Percentiles rank a stretch among this genome's conserved stretches.
Evolutionary conservation across 164 flowering plant genomes (phyloP).

Genomic region (Litsea cubeba): DNA sequence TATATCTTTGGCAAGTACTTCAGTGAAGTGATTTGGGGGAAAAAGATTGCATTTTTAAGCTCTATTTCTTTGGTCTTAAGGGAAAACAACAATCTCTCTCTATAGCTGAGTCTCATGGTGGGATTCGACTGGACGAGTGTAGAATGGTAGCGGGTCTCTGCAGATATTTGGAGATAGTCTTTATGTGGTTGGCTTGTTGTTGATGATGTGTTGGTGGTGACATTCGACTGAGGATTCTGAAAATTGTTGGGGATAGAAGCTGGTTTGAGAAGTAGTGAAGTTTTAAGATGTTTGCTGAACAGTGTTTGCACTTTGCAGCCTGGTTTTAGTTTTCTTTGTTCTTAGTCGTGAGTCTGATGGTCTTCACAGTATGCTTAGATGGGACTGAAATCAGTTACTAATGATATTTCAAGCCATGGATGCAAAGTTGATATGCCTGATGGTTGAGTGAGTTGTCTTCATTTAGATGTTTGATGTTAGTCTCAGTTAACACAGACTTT

Average conservation of each 20-base stretch:
- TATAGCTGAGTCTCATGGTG: constrained; percentile 1
- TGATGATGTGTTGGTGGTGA: neutral
- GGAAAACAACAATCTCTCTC: neutral
- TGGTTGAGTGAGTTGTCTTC: constrained; percentile 10
- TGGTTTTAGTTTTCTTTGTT: constrained; percentile 19
- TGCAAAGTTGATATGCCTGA: constrained; percentile 12
- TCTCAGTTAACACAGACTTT: constrained; percentile 7
- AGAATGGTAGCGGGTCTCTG: neutral
- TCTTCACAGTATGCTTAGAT: constrained; percentile 18
- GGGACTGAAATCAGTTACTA: constrained; percentile 13
- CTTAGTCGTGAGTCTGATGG: constrained; percentile 8
- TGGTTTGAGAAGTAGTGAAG: constrained; percentile 11
- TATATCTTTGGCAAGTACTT: neutral
- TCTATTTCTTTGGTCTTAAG: constrained; percentile 1
- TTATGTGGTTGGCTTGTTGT: neutral
- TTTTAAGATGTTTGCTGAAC: constrained; percentile 31
- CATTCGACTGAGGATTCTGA: constrained; percentile 15
- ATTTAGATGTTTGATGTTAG: constrained; percentile 3
- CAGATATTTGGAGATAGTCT: neutral
- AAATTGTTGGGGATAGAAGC: neutral
- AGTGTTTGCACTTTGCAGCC: constrained; percentile 12
- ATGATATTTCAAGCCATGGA: constrained; percentile 12
- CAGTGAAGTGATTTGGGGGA: neutral
- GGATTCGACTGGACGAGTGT: neutral
- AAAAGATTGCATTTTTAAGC: neutral